Conservation (phyloP, 2,329 filamentous ascomycete species). For the Penicillium verrucosum region DNA sequence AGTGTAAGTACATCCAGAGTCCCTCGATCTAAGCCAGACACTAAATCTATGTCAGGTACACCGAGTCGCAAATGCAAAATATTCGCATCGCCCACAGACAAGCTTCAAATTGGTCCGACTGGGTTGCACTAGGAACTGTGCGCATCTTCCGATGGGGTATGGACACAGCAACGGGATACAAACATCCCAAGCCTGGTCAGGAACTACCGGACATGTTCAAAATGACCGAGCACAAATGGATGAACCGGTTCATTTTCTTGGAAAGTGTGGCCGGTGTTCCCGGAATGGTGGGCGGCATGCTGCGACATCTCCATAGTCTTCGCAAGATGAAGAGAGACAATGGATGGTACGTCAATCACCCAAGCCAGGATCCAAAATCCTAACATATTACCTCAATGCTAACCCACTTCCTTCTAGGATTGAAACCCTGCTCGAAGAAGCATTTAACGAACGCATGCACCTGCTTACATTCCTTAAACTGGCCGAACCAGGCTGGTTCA, state of each 20-base stretch:
- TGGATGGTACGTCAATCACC: conserved; percentile 60
- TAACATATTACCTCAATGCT: not conserved
- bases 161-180: conserved; percentile 77
- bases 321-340: conserved; percentile 87
- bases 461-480: conserved; percentile 90
- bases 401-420: conserved; percentile 56
- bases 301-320: conserved; percentile 81
- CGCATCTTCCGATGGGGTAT: conserved; percentile 73
- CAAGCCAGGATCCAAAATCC: not conserved
- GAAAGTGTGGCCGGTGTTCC: conserved; percentile 94
- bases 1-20: conserved; percentile 36
- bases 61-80: conserved; percentile 70
- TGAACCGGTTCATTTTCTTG: conserved; percentile 85
- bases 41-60: conserved; percentile 53
- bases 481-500: conserved; percentile 79
- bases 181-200: conserved; percentile 60
- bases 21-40: not conserved
- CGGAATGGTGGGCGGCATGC: conserved; percentile 94
- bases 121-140: conserved; percentile 72
- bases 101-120: conserved; percentile 70
- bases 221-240: conserved; percentile 84
- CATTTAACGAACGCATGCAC: conserved; percentile 92
- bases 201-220: conserved; percentile 53
- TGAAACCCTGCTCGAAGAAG: conserved; percentile 83
- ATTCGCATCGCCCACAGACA: conserved; percentile 75